Percentiles rank a stretch among this genome's conserved stretches.
phyloP scores from a whole-genome alignment of 495 filamentous ascomycete genomes.

The Lasiosphaeria ovina region DNA sequence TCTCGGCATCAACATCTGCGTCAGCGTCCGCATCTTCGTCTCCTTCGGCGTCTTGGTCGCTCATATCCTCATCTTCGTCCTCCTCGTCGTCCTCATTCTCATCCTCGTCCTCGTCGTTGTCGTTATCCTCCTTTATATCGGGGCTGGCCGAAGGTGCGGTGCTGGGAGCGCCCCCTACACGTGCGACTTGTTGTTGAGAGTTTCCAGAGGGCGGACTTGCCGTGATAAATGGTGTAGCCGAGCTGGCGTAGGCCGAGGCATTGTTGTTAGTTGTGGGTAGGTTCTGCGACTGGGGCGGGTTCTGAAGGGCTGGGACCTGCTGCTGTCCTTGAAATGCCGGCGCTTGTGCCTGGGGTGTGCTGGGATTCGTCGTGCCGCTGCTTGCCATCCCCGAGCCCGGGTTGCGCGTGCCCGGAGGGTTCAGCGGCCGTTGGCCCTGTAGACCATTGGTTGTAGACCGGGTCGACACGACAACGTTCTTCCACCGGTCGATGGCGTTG shows the following conservation, averaged over 20 bases:
- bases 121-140: slow-evolving; percentile 17
- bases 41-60: slow-evolving; percentile 24
- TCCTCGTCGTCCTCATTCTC: slow-evolving; percentile 14
- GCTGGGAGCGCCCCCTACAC: slow-evolving; percentile 6
- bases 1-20: slow-evolving; percentile 19
- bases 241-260: slow-evolving; percentile 12
- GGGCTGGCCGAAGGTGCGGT: slow-evolving; percentile 16
- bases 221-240: slow-evolving; percentile 13
- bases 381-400: slow-evolving; percentile 11
- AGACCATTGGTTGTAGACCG: slow-evolving; percentile 33
- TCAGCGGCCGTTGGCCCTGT: slow-evolving; percentile 35
- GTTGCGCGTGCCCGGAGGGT: slow-evolving; percentile 15
- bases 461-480: slow-evolving; percentile 45
- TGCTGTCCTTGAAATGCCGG: slow-evolving; percentile 13
- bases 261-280: slow-evolving; percentile 5
- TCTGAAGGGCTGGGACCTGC: neutral
- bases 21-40: slow-evolving; percentile 21
- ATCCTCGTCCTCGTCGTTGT: slow-evolving; percentile 26
- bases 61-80: slow-evolving; percentile 22
- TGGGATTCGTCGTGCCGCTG: neutral
- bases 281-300: slow-evolving; percentile 5
- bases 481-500: slow-evolving; percentile 52
- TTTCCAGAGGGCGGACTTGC: neutral
- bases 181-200: neutral
- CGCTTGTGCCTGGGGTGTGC: slow-evolving; percentile 4